Evolutionary conservation across 2,329 filamentous ascomycete species (phyloP), one percentile per base, ranked within the genome.

Genomic region (Aspergillus japonicus): DNA sequence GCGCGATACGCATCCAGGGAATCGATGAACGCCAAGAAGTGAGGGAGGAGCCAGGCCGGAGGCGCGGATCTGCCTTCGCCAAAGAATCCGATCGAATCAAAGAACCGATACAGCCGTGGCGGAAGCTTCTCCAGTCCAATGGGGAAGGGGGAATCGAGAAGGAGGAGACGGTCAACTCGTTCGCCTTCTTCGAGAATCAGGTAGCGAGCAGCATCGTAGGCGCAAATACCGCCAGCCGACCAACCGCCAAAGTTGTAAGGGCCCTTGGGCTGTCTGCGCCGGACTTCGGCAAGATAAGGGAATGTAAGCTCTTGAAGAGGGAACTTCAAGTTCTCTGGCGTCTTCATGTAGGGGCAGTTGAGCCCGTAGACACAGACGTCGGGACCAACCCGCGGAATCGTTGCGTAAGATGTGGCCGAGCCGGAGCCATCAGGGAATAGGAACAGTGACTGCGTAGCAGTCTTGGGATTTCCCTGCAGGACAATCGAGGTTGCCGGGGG

Each of bases 221-320:
- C 88, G 60, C 88, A 87, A 51, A 91, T 87, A 39, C 89, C 89
- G 26, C 89, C 90, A 1, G 88, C 89, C n/a, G 86, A 90, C 89
- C 89, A 92, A 24, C 90, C 90, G 16, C 86, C 84, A 1, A 92
- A 75, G 54, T 83, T 82, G 74, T 90, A 91, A 0, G 88, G 87
- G 0, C 80, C 78, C 12, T 73, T 72, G 4, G 80, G 77, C 62
- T 83, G 78, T 24, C 80, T 73, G n/a, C 77, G 77, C 3, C 75
- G 77, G 35, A 83, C 76, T 58, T 82, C 80, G 5, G 64, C 67
- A n/a, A 81, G 58, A 57, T 78, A 82, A 2, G 69, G 69, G 4
- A 62, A 60, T 4, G 75, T 73, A 4, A 81, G 63, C 24, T 73
- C 71, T 12, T 73, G 68, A 16, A 81, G 65, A 33, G 68, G 69